Conservation (phyloP, 192 early-diverging fungal genomes). For the Mortierella hygrophila region DNA sequence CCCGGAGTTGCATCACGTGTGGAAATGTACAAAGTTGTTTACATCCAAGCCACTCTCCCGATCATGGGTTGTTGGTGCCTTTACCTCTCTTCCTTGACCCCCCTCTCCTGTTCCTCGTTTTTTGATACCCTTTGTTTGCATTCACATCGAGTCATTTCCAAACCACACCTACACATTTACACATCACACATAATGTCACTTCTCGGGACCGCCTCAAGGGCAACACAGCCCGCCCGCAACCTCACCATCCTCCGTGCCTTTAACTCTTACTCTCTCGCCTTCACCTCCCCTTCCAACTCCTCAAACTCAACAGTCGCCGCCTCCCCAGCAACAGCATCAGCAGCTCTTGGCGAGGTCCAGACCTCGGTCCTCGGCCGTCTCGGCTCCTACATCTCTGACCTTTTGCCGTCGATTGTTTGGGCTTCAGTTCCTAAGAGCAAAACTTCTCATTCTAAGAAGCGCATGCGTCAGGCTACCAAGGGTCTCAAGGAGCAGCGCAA, state of each 20-base stretch:
- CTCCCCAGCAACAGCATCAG: background rate
- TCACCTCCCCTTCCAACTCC: background rate
- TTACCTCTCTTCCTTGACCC: background rate
- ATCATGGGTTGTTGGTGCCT: background rate
- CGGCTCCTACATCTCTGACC: conserved; percentile 50
- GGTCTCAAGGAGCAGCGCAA: conserved; percentile 79
- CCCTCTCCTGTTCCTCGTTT: background rate
- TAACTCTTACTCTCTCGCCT: conserved; percentile 20
- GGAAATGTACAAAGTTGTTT: background rate
- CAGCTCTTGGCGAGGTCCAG: conserved; percentile 5
- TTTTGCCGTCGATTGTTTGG: conserved; percentile 52
- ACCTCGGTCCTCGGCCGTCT: conserved; percentile 48
- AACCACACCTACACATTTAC: background rate
- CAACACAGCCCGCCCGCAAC: conserved; percentile 26
- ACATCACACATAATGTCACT: conserved; percentile 32
- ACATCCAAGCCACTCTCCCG: conserved; percentile 1
- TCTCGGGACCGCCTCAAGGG: conserved; percentile 29
- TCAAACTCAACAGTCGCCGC: background rate
- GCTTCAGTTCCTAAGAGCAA: conserved; percentile 90
- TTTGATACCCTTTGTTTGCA: conserved; percentile 8
- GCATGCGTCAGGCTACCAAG: conserved; percentile 85
- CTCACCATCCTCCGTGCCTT: conserved; percentile 32
- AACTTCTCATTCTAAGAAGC: conserved; percentile 93
- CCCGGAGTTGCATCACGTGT: background rate
- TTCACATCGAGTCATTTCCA: background rate